Percentiles rank a stretch among this genome's conserved stretches.
Conservation (phyloP, 208 protist species). For the Trypanosoma lewisi region DNA sequence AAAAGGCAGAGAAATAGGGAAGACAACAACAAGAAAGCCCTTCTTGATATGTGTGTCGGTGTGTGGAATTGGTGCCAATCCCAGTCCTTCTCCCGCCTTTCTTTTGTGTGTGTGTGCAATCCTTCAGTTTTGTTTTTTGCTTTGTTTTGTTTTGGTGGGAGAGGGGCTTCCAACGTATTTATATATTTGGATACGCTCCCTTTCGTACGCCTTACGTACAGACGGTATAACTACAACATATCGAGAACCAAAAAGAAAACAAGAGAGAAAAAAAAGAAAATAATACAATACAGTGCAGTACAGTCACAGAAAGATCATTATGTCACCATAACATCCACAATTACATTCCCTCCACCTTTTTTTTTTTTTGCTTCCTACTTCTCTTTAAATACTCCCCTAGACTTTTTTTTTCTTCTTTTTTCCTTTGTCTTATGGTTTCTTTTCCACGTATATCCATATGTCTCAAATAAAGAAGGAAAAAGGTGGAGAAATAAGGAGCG, state of each 20-base stretch:
- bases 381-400: background rate
- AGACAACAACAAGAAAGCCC: constrained; percentile 4
- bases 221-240: background rate
- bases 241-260: background rate
- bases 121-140: no score
- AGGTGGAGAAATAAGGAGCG: background rate
- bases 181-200: background rate
- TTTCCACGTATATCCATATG: background rate
- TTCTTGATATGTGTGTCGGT: no score
- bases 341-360: background rate
- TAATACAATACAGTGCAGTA: background rate
- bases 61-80: no score
- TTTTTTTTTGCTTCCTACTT: constrained; percentile 1
- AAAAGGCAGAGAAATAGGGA: background rate
- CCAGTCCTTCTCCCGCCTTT: no score
- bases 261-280: background rate
- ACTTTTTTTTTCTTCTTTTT: background rate
- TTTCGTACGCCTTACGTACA: background rate
- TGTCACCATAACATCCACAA: background rate
- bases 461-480: background rate
- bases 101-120: constrained; percentile 1
- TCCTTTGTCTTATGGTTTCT: background rate
- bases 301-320: no score
- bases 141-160: no score
- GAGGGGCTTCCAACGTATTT: no score